Conservation (phyloP, 2,329 filamentous ascomycete genomes). For the Blumeria graminis region DNA sequence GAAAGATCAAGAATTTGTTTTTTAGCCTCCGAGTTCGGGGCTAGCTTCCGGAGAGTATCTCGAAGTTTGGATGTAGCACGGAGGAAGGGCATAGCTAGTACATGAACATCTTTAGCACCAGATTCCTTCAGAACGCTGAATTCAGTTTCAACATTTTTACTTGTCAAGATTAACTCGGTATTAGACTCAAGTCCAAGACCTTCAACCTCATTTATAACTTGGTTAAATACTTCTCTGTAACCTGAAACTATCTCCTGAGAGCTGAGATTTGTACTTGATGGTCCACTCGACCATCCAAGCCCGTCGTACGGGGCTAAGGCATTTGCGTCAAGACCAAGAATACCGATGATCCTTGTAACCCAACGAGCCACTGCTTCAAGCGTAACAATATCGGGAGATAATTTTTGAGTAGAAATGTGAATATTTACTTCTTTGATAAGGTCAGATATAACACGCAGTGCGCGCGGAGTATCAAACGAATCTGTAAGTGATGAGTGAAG, state of each 20-base stretch:
- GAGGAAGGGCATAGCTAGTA: slow-evolving; percentile 29
- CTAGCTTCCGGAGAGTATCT: slow-evolving; percentile 34
- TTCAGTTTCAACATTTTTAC: slow-evolving; percentile 21
- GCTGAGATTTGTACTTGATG: slow-evolving; percentile 16
- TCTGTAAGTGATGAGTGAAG: slow-evolving; percentile 41
- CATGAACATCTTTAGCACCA: slow-evolving; percentile 27
- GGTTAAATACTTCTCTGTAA: slow-evolving; percentile 22
- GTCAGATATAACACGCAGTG: slow-evolving; percentile 55
- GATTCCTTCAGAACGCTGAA: slow-evolving; percentile 21
- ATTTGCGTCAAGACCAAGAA: slow-evolving; percentile 55
- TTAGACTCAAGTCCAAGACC: slow-evolving; percentile 24
- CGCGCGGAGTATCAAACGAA: slow-evolving; percentile 67
- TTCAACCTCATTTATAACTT: slow-evolving; percentile 23
- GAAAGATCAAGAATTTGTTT: slow-evolving; percentile 55
- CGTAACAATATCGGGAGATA: slow-evolving; percentile 21
- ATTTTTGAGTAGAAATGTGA: slow-evolving; percentile 24
- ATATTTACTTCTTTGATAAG: slow-evolving; percentile 58
- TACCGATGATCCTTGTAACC: slow-evolving; percentile 62
- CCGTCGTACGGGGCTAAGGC: slow-evolving; percentile 29
- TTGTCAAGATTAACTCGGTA: slow-evolving; percentile 20
- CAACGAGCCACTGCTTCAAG: slow-evolving; percentile 42
- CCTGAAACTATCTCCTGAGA: slow-evolving; percentile 23
- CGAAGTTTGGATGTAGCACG: slow-evolving; percentile 30
- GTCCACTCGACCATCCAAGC: slow-evolving; percentile 27
- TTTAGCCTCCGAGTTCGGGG: slow-evolving; percentile 26